These are phyloP conservation scores for Microthlaspi erraticum DNA, from an alignment of 345 rosid species.

Conservation along the genomic window DNA sequence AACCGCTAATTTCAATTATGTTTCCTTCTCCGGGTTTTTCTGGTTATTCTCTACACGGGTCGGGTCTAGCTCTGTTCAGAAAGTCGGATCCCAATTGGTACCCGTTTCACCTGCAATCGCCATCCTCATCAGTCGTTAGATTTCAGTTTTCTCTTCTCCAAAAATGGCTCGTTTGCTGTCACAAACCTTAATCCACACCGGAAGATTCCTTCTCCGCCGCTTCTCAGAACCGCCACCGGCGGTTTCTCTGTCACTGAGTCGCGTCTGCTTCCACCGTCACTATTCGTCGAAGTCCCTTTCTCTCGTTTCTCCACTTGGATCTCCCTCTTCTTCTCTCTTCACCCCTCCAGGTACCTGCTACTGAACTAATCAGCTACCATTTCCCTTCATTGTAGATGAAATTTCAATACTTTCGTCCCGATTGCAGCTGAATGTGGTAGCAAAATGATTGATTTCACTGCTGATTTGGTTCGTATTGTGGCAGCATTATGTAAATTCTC, in stretches of 20 bases:
- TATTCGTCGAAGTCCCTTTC: constrained; percentile 29
- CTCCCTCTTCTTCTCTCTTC: background rate
- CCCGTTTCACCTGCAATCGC: constrained; percentile 29
- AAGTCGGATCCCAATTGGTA: constrained; percentile 12
- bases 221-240: constrained; percentile 13
- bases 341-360: constrained; percentile 17
- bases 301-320: constrained; percentile 18
- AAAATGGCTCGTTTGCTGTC: constrained; percentile 27
- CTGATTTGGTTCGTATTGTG: constrained; percentile 19
- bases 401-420: background rate
- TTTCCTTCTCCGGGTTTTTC: background rate
- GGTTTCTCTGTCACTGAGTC: constrained; percentile 1
- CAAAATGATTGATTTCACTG: constrained; percentile 13
- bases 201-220: constrained; percentile 34
- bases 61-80: background rate
- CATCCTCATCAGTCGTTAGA: constrained; percentile 19
- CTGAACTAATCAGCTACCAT: background rate
- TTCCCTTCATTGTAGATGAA: background rate
- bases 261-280: constrained; percentile 35
- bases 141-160: constrained; percentile 5
- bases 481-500: constrained; percentile 50
- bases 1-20: background rate
- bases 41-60: background rate
- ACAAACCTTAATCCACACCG: constrained; percentile 20
- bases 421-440: constrained; percentile 16